These are phyloP conservation scores for Pterocarpus macrocarpus DNA, from an alignment of 306 rosid species.

Conservation along the genomic window DNA sequence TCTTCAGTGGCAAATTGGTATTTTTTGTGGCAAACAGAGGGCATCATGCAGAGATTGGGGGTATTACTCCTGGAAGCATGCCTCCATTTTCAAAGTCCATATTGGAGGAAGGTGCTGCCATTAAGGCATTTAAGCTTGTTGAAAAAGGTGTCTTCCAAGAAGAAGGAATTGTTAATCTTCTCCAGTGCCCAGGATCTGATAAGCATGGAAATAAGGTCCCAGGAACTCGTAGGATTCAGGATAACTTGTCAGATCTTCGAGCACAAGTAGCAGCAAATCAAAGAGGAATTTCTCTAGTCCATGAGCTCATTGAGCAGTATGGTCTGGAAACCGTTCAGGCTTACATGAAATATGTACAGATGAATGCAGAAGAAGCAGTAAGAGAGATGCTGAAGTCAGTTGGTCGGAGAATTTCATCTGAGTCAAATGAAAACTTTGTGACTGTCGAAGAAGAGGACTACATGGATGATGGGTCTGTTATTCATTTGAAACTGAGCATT, in stretches of 20 bases:
- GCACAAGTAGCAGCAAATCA: conserved; percentile 98
- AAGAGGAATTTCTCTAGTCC: conserved; percentile 83
- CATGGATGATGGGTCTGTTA: conserved; percentile 97
- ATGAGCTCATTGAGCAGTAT: conserved; percentile 87
- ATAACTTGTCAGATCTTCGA: conserved; percentile 90
- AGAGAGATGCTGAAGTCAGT: conserved; percentile 92
- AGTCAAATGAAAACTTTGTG: conserved; percentile 52
- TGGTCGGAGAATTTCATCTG: conserved; percentile 65
- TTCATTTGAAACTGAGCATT: conserved; percentile 85
- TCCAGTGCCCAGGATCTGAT: conserved; percentile 68
- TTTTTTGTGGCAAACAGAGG: conserved; percentile 95
- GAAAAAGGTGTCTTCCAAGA: conserved; percentile 86
- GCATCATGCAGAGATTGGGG: conserved; percentile 95
- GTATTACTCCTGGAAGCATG: conserved; percentile 97
- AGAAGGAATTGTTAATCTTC: conserved; percentile 78
- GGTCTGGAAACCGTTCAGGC: conserved; percentile 89
- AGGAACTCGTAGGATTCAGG: conserved; percentile 88
- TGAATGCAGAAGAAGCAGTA: conserved; percentile 93
- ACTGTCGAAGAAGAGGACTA: conserved; percentile 88
- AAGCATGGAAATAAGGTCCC: conserved; percentile 63
- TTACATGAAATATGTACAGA: conserved; percentile 90
- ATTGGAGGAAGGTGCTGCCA: conserved; percentile 94
- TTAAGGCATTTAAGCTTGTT: conserved; percentile 92
- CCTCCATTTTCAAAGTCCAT: conserved; percentile 93
- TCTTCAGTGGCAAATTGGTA: conserved; percentile 73